Evolutionary conservation across 2,329 filamentous ascomycete species (phyloP), one percentile per base, ranked within the genome.

Genomic region (Colletotrichum endophyticum): DNA sequence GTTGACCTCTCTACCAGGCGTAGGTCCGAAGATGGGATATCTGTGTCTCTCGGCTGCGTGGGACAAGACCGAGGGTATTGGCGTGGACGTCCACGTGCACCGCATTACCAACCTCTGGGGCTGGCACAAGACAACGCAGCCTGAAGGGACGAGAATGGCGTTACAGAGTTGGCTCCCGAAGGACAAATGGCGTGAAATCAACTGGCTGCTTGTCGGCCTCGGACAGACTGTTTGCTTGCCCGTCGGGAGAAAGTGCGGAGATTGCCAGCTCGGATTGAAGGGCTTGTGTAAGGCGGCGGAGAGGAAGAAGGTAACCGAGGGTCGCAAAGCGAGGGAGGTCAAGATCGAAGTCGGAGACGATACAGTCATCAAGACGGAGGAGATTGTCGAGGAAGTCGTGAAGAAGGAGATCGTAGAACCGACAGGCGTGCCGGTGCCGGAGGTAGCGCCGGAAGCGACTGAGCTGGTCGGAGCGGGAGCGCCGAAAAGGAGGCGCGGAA

Each of bases 1-100:
- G 0, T 89, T 98, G 25, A 93, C 93, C 68, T 91, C 92, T 3
- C 89, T 98, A 0, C 96, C 96, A 0, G 96, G 96, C 7, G 96
- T 98, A 1, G 96, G 96, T 0, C 96, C 96, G 34, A 98, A 98
- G 86, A 98, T 98, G 96, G 96, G 94, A 15, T 96, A 97, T 84
- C 90, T 98, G 27, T 96, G 94, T 83, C 91, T 98, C 87, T 94
- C 93, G 63, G 94, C 94, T 1, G 95, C 81, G 90, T 92, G 91
- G 91, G 84, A 86, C 80, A 86, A 88, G 39, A 91, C 90, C 70
- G 88, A 92, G 81, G 96, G 96, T 9, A 98, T 98, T 78, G 96
- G 96, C 30, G 96, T 98, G 66, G 96, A 98, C 84, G 96, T 98
- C 7, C 96, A 98, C 85, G 96, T 98, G 5, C 96, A 98, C 85